phyloP scores from a whole-genome alignment of 2,329 filamentous ascomycete genomes.

The Hymenotorrendiella dingleyae region DNA sequence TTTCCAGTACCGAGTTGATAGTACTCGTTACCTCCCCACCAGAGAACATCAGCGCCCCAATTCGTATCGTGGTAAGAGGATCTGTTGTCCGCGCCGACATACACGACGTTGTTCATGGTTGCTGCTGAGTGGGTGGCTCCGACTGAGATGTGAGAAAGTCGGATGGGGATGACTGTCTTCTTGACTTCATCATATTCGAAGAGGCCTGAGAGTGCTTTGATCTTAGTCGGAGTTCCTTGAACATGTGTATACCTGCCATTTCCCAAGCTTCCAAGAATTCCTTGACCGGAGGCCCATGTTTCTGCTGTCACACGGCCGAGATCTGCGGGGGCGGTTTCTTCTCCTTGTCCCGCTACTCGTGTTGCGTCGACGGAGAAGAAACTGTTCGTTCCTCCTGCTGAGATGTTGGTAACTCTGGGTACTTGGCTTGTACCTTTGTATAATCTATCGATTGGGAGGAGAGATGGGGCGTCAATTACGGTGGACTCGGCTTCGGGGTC shows the following conservation, averaged over 20 bases:
- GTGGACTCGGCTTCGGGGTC: conserved; percentile 57
- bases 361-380: conserved; percentile 82
- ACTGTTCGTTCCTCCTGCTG: conserved; percentile 79
- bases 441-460: conserved; percentile 64
- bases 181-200: conserved; percentile 78
- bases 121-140: conserved; percentile 78
- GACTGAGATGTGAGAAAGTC: conserved; percentile 64
- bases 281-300: conserved; percentile 81
- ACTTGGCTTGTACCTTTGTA: conserved; percentile 61
- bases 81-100: conserved; percentile 42
- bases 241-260: conserved; percentile 87
- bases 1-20: conserved; percentile 92
- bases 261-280: conserved; percentile 76
- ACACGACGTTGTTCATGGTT: conserved; percentile 74
- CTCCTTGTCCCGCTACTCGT: conserved; percentile 43
- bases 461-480: conserved; percentile 62
- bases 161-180: conserved; percentile 68
- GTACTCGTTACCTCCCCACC: conserved; percentile 92
- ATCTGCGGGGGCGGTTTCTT: conserved; percentile 34
- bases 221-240: conserved; percentile 69
- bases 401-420: conserved; percentile 67
- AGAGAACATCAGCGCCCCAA: conserved; percentile 83
- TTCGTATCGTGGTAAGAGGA: conserved; percentile 65
- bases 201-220: conserved; percentile 76
- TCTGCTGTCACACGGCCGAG: conserved; percentile 62